A percentile compares a stretch with the other conserved stretches of the same genome.
These are phyloP conservation scores for Komagataella pseudopastoris DNA, from an alignment of 805 yeast genomes.

Conservation along the genomic window DNA sequence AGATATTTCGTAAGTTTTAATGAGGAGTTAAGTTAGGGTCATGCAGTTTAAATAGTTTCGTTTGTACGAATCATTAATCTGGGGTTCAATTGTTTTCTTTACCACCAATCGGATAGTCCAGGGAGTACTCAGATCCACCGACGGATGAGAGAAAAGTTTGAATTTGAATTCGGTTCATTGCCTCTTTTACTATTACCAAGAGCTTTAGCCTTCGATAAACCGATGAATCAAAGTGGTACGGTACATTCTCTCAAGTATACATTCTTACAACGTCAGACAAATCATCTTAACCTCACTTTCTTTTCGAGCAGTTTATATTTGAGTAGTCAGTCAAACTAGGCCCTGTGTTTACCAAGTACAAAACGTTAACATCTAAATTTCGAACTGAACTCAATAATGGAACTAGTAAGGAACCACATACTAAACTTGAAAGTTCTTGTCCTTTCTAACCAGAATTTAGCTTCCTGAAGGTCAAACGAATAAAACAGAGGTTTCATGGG, in stretches of 20 bases:
- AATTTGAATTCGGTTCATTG: too few species aligned
- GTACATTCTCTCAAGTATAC: background rate
- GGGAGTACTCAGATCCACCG: too few species aligned
- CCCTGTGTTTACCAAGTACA: background rate
- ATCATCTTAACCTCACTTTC: too few species aligned
- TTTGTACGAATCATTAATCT: too few species aligned
- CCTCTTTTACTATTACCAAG: too few species aligned
- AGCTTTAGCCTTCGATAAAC: too few species aligned
- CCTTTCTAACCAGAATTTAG: conserved; percentile 2
- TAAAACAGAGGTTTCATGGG: conserved; percentile 55
- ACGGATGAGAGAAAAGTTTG: too few species aligned
- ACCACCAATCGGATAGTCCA: too few species aligned
- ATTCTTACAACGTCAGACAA: background rate
- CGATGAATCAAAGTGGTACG: background rate
- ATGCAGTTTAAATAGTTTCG: background rate
- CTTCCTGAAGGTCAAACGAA: conserved; percentile 44
- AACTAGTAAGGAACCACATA: background rate
- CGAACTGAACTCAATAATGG: background rate
- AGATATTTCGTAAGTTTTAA: background rate
- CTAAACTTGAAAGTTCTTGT: background rate
- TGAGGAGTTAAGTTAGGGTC: background rate
- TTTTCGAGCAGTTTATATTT: background rate
- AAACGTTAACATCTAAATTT: background rate
- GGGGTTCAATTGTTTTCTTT: too few species aligned
- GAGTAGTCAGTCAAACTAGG: too few species aligned